A percentile compares a stretch with the other conserved stretches of the same genome.
phyloP scores from a whole-genome alignment of 371 early-diverging fungal genomes.

The Conidiobolus incongruus region DNA sequence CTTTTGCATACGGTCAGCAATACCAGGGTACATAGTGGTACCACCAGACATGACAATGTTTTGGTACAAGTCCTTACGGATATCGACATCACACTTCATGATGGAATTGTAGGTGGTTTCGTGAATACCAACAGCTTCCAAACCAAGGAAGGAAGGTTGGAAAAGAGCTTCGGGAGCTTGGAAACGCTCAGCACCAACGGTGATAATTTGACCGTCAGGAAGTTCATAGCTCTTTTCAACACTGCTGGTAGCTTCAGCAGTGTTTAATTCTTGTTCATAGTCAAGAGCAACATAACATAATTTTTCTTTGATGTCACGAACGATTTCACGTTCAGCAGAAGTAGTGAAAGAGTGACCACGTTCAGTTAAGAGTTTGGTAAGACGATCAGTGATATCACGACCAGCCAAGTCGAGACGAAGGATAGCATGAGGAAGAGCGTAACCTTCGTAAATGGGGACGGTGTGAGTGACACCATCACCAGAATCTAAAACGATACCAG shows the following conservation, averaged over 20 bases:
- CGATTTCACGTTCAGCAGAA: slow-evolving; percentile 99
- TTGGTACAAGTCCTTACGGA: slow-evolving; percentile 89
- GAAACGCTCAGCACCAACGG: slow-evolving; percentile 97
- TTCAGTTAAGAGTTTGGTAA: slow-evolving; percentile 94
- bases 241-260: slow-evolving; percentile 76
- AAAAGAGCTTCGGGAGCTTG: slow-evolving; percentile 98
- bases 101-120: slow-evolving; percentile 90
- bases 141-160: slow-evolving; percentile 89
- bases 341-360: slow-evolving; percentile 98
- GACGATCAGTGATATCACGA: slow-evolving; percentile 96
- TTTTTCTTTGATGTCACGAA: slow-evolving; percentile 99
- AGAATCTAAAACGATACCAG: slow-evolving; percentile 99
- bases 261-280: slow-evolving; percentile 97
- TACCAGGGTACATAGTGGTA: slow-evolving; percentile 90
- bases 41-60: slow-evolving; percentile 93
- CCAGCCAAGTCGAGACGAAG: slow-evolving; percentile 86
- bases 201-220: slow-evolving; percentile 98
- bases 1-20: slow-evolving; percentile 94
- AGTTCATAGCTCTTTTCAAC: slow-evolving; percentile 97
- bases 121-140: slow-evolving; percentile 84
- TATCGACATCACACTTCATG: slow-evolving; percentile 96
- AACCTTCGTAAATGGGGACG: slow-evolving; percentile 99
- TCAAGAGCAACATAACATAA: slow-evolving; percentile 97
- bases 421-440: slow-evolving; percentile 96
- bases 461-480: slow-evolving; percentile 99